phyloP scores from a whole-genome alignment of 2,329 filamentous ascomycete genomes.

The Neopestalotiopsis rosae region DNA sequence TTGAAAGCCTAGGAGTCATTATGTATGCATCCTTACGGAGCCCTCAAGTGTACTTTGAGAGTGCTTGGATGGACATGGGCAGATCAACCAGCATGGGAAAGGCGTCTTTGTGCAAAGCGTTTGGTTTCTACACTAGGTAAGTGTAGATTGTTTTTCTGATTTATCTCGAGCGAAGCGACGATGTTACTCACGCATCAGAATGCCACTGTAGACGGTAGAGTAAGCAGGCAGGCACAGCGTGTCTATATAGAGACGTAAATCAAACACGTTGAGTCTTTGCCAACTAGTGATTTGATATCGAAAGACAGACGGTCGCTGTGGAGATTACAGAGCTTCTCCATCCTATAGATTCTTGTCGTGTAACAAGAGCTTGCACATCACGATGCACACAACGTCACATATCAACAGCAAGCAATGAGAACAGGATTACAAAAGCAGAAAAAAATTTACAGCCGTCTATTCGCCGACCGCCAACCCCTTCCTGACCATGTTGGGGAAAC shows the following conservation, averaged over 20 bases:
- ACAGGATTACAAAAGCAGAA: not conserved
- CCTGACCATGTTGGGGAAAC: slow-evolving; percentile 1
- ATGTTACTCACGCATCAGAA: too few species aligned
- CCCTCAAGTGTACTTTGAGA: too few species aligned
- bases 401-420: not conserved
- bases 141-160: too few species aligned
- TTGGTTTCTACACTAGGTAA: too few species aligned
- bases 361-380: not conserved
- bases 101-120: not conserved
- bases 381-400: not conserved
- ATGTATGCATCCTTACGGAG: not conserved
- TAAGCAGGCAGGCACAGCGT: too few species aligned
- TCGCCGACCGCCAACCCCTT: slow-evolving; percentile 15
- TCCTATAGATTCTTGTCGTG: not conserved
- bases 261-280: too few species aligned
- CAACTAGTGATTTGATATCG: too few species aligned
- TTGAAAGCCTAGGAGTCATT: not conserved
- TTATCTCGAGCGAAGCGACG: too few species aligned
- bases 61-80: not conserved
- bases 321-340: not conserved
- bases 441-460: slow-evolving; percentile 19
- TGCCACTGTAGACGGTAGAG: too few species aligned
- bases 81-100: not conserved
- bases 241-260: too few species aligned
- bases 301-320: too few species aligned